Percentiles rank a stretch among this genome's conserved stretches.
Evolutionary conservation across 1,139 yeast genomes (phyloP).

Genomic region (Wickerhamomyces sp.): DNA sequence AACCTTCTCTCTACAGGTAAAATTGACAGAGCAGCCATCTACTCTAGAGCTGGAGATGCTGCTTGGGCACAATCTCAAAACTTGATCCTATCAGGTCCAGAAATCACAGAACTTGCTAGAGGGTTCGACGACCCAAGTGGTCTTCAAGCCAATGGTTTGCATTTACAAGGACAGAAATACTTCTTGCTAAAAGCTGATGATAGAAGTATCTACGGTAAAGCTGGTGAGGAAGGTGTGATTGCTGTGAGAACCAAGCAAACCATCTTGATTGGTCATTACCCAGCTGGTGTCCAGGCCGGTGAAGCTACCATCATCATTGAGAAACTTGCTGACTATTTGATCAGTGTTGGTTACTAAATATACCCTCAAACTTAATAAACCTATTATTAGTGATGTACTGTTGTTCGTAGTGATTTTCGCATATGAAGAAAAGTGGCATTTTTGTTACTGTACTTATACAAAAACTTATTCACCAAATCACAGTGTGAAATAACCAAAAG

Average conservation of each 20-base stretch:
- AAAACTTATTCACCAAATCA: too few species aligned
- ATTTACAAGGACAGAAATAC: constrained; percentile 80
- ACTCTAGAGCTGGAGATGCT: constrained; percentile 91
- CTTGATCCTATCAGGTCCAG: constrained; percentile 63
- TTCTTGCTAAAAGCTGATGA: constrained; percentile 87
- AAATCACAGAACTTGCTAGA: constrained; percentile 65
- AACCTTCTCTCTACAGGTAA: constrained; percentile 82
- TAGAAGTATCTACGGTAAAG: constrained; percentile 91
- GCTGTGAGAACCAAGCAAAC: constrained; percentile 95
- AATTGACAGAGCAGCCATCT: constrained; percentile 87
- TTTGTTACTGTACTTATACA: too few species aligned
- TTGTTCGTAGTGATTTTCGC: not conserved
- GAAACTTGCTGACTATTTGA: constrained; percentile 90
- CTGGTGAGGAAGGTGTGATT: constrained; percentile 77
- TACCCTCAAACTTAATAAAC: not conserved
- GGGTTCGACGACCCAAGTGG: constrained; percentile 80
- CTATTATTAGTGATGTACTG: not conserved
- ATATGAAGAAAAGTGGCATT: not conserved
- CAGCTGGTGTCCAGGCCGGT: constrained; percentile 85
- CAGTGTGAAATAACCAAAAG: not conserved
- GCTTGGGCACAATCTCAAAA: constrained; percentile 87
- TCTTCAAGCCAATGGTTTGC: constrained; percentile 83
- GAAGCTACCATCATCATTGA: constrained; percentile 94
- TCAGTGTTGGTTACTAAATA: constrained; percentile 70
- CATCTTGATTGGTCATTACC: constrained; percentile 90